A percentile compares a stretch with the other conserved stretches of the same genome.
Evolutionary conservation across 768 basidiomycete species (phyloP).

Genomic region (Cytidiella melzeri): DNA sequence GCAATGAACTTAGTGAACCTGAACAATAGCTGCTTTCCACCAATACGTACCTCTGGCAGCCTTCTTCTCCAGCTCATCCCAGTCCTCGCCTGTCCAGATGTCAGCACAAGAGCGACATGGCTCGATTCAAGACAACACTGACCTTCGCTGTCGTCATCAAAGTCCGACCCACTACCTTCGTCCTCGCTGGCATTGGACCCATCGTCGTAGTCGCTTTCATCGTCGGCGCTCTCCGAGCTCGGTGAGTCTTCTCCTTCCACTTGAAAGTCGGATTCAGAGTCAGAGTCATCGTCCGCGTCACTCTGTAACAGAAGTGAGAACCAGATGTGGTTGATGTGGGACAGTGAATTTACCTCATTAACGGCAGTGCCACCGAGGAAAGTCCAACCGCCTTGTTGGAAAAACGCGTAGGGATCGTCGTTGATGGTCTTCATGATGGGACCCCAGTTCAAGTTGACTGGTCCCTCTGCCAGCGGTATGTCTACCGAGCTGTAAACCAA

Average conservation of each 20-base stretch:
- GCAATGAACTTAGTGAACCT: conserved; percentile 4
- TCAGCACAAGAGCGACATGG: conserved; percentile 3
- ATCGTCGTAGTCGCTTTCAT: conserved; percentile 46
- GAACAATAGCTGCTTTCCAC: no score
- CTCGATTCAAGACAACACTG: conserved; percentile 10
- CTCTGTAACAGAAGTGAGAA: conserved; percentile 32
- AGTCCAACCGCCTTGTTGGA: conserved; percentile 92
- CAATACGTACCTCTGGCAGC: conserved; percentile 77
- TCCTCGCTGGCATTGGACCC: conserved; percentile 49
- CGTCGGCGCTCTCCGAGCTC: conserved; percentile 39
- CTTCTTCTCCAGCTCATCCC: conserved; percentile 92
- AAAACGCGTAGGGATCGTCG: conserved; percentile 92
- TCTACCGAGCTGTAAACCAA: conserved; percentile 77
- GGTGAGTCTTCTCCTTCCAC: conserved; percentile 39
- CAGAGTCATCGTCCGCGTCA: conserved; percentile 56
- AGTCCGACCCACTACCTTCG: conserved; percentile 65
- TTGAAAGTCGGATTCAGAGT: conserved; percentile 65
- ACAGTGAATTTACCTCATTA: conserved; percentile 51
- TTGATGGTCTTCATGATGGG: conserved; percentile 99
- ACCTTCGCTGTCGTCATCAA: conserved; percentile 59
- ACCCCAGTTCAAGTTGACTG: conserved; percentile 96
- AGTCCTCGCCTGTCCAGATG: conserved; percentile 65
- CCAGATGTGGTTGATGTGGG: conserved; percentile 22
- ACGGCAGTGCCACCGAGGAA: conserved; percentile 72
- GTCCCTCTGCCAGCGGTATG: conserved; percentile 91